Base-by-base conservation (phyloP, 2,329 filamentous ascomycete genomes). In the Rutstroemia sp. region DNA sequence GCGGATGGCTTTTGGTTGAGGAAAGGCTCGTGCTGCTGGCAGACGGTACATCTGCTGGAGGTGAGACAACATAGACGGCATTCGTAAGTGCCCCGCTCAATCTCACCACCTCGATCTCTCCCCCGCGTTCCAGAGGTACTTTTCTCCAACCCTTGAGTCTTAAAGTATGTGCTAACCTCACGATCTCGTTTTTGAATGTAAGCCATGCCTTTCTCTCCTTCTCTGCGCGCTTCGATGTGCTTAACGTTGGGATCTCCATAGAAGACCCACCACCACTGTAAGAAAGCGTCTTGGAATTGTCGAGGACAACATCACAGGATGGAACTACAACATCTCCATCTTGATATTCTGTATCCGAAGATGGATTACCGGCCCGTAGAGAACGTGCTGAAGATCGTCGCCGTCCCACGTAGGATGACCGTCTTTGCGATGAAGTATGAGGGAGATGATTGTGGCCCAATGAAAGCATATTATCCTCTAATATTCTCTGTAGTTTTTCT, bases 1-100 rank as follows among this genome's bases (percentile, higher is more conserved):
- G 63, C 64, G 53, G 51, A 63, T 65, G 52, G 14, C 46, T 45
- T 19, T 60, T 64, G 3, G 75, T 55, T 74, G 78, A 60, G 69
- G 75, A 61, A 74, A 70, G 51, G 64, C 52, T 65, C 25, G 62
- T 70, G 54, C 65, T 61, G 7, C 44, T 54, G 17, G 44, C 25
- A 19, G 55, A 54, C 1, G 69, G 69, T 10, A 91, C 63, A 38
- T 87, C 77, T 41, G 81, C 75, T 0, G 92, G 92, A 1, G 92
- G 92, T 1, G 84, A 87, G 21, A 97, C 91, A 51, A 96, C 91
- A 68, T 97, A 99, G 38, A 99, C 92, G 10, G 92, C 91, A 69
- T 99, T 99, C 19, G 94, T 99, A 63, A 99, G 74, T 8, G 94
- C 94, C 59, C 94, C 94, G 69, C 92, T 96, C 27, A 95, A 76